Percentiles rank a stretch among this genome's conserved stretches.
phyloP scores from a whole-genome alignment of 176 grass and related monocot species.

The Zoysia pacifica region DNA sequence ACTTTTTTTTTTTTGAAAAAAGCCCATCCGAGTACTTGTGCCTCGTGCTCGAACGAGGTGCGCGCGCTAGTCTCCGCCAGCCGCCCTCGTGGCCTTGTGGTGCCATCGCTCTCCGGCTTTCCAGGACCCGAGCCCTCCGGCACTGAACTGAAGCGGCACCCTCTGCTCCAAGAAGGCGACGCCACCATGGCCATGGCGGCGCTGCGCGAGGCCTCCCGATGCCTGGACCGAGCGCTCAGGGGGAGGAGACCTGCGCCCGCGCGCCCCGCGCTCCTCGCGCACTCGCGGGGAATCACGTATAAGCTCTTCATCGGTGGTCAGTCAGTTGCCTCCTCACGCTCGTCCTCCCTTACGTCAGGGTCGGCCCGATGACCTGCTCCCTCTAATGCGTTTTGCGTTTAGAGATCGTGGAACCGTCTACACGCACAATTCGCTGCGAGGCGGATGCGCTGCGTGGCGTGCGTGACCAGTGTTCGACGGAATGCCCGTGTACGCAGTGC shows the following conservation, averaged over 20 bases:
- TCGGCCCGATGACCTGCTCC: background rate
- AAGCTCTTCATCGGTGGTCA: constrained; percentile 52
- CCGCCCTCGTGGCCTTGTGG: background rate
- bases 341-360: background rate
- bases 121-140: background rate
- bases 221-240: constrained; percentile 19
- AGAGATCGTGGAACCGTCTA: background rate
- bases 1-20: too few relatives aligned
- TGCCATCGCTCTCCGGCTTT: background rate
- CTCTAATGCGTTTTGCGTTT: background rate
- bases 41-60: background rate
- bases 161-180: background rate
- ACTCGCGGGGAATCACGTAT: constrained; percentile 48
- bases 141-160: background rate
- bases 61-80: too few relatives aligned
- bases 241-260: background rate
- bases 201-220: constrained; percentile 34
- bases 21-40: background rate
- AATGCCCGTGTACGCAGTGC: background rate
- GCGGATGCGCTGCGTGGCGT: background rate
- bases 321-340: background rate
- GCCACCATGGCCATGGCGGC: constrained; percentile 43
- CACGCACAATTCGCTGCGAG: background rate
- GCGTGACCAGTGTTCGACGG: constrained; percentile 32
- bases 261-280: constrained; percentile 31